Conservation (phyloP, 192 early-diverging fungal genomes). For the Diversispora epigaea region DNA sequence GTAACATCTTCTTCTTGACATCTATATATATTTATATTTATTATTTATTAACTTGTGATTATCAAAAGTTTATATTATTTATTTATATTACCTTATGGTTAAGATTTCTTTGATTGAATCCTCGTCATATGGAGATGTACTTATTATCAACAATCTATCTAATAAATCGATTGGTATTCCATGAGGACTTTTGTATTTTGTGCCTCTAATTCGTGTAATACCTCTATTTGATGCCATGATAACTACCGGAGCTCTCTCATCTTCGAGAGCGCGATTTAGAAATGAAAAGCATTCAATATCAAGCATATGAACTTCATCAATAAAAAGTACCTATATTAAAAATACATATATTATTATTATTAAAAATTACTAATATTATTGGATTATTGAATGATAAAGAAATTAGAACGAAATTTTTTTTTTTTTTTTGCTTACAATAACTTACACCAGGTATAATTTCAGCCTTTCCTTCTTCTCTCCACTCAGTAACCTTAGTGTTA, state of each 20-base stretch:
- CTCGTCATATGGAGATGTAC: constrained; percentile 83
- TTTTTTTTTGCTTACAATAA: not conserved
- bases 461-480: constrained; percentile 98
- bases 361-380: not conserved
- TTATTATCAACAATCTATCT: constrained; percentile 93
- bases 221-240: constrained; percentile 99
- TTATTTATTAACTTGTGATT: too few species aligned
- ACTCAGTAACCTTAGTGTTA: constrained; percentile 93
- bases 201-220: constrained; percentile 92
- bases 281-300: constrained; percentile 99
- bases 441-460: constrained; percentile 94
- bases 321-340: constrained; percentile 75
- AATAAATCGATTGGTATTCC: constrained; percentile 96
- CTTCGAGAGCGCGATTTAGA: constrained; percentile 95
- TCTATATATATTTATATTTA: constrained; percentile 20
- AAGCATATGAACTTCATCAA: constrained; percentile 99
- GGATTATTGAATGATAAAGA: too few species aligned
- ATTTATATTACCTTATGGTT: constrained; percentile 59
- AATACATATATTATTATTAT: not conserved
- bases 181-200: constrained; percentile 94
- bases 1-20: constrained; percentile 94
- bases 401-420: not conserved
- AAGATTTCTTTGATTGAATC: constrained; percentile 88
- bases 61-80: not conserved
- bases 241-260: constrained; percentile 93